A percentile compares a stretch with the other conserved stretches of the same genome.
These are phyloP conservation scores for Gossypium lobatum DNA, from an alignment of 441 rosid species.

Conservation along the genomic window DNA sequence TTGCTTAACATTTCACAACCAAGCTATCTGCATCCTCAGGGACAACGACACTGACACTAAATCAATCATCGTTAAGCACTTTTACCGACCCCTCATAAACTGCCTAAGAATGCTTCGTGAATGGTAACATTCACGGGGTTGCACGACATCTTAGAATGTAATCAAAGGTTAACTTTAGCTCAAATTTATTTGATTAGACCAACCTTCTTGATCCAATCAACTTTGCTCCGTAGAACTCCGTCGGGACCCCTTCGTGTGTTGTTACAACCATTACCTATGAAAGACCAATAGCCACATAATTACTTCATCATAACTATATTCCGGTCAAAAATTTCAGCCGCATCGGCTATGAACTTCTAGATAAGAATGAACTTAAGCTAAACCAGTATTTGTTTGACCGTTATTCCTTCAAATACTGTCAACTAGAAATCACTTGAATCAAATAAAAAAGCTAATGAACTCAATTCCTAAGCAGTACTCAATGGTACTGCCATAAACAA, in stretches of 20 bases:
- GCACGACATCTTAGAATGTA: not conserved
- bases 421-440: conserved; percentile 1
- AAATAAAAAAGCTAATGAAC: not conserved
- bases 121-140: not conserved
- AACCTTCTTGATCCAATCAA: conserved; percentile 91
- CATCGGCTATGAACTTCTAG: conserved; percentile 1
- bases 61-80: not conserved
- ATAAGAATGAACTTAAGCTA: not conserved
- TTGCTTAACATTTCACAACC: not conserved
- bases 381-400: not conserved
- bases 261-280: conserved; percentile 88
- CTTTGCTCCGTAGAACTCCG: conserved; percentile 92
- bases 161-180: not conserved
- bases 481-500: not conserved
- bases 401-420: not conserved
- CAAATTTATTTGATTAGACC: conserved; percentile 4
- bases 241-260: conserved; percentile 95
- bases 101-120: not conserved
- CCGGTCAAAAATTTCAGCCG: not conserved
- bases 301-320: conserved; percentile 9
- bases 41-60: not conserved
- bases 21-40: not conserved
- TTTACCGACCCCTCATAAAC: not conserved
- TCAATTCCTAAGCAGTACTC: not conserved
- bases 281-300: conserved; percentile 11